Evolutionary conservation across 441 rosid genomes (phyloP).

Genomic region (Pelargonium australe): DNA sequence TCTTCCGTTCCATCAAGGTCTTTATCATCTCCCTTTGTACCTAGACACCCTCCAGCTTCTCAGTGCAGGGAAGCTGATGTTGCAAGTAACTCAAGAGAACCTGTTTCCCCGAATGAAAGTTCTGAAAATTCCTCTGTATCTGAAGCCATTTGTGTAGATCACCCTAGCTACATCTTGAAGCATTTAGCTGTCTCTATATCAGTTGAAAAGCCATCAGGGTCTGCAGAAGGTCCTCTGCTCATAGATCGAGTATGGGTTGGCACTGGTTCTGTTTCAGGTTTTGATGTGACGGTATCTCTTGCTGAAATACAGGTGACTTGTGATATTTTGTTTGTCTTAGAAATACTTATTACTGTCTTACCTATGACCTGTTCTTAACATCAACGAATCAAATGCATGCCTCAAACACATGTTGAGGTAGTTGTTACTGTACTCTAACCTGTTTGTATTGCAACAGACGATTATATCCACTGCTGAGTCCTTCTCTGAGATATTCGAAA

Average conservation of each 20-base stretch:
- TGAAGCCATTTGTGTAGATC: slow-evolving; percentile 29
- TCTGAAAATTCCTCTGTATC: slow-evolving; percentile 22
- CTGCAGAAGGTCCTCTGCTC: slow-evolving; percentile 30
- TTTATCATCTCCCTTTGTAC: slow-evolving; percentile 31
- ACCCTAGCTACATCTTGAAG: slow-evolving; percentile 55
- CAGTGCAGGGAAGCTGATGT: slow-evolving; percentile 32
- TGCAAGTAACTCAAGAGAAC: slow-evolving; percentile 35
- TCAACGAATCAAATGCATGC: slow-evolving; percentile 14
- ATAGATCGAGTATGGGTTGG: slow-evolving; percentile 59
- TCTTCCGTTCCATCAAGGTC: slow-evolving; percentile 42
- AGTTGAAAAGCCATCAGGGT: slow-evolving; percentile 35
- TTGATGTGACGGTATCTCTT: slow-evolving; percentile 58
- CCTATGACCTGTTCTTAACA: not conserved
- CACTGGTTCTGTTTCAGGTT: slow-evolving; percentile 61
- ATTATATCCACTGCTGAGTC: slow-evolving; percentile 54
- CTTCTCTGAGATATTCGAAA: slow-evolving; percentile 38
- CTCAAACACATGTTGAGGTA: slow-evolving; percentile 12
- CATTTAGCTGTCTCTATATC: slow-evolving; percentile 50
- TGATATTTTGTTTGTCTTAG: slow-evolving; percentile 20
- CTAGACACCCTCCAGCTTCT: slow-evolving; percentile 34
- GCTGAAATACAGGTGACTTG: slow-evolving; percentile 63
- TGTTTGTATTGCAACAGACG: slow-evolving; percentile 47
- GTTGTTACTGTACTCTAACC: slow-evolving; percentile 22
- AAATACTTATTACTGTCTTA: slow-evolving; percentile 4
- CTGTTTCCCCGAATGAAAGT: slow-evolving; percentile 22